Conservation (phyloP, 148 eudicot genomes). For the Hydrangea macrophylla region DNA sequence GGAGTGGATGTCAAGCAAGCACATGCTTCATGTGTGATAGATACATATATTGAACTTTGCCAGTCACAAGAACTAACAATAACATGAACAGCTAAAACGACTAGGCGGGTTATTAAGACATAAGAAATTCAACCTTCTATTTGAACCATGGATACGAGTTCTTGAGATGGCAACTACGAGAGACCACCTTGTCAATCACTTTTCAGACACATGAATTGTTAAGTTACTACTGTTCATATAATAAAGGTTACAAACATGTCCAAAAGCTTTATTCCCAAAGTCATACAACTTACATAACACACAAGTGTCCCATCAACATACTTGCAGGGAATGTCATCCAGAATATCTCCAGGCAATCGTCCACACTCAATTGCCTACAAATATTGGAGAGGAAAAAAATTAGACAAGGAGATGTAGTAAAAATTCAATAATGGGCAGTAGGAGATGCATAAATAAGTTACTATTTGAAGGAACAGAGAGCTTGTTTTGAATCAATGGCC, state of each 20-base stretch:
- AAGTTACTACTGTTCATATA: background rate
- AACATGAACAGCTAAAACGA: no score
- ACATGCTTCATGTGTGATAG: no score
- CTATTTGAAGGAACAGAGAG: background rate
- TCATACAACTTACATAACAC: conserved; percentile 68
- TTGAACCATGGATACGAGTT: no score
- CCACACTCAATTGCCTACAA: conserved; percentile 91
- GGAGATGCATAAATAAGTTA: background rate
- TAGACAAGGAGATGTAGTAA: background rate
- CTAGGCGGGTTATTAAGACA: no score
- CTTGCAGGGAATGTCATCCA: conserved; percentile 95
- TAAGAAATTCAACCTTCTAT: no score
- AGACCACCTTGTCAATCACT: no score
- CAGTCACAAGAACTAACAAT: no score
- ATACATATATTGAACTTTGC: no score
- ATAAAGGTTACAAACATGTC: background rate
- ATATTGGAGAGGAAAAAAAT: background rate
- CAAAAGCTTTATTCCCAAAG: background rate
- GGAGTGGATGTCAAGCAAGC: no score
- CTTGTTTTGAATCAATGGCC: background rate
- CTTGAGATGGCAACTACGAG: no score
- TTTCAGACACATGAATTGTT: background rate
- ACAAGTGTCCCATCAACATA: conserved; percentile 59
- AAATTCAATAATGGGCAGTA: background rate
- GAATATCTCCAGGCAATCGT: conserved; percentile 75